phyloP scores from a whole-genome alignment of 2,329 filamentous ascomycete species.

The Thermoascus crustaceus region DNA sequence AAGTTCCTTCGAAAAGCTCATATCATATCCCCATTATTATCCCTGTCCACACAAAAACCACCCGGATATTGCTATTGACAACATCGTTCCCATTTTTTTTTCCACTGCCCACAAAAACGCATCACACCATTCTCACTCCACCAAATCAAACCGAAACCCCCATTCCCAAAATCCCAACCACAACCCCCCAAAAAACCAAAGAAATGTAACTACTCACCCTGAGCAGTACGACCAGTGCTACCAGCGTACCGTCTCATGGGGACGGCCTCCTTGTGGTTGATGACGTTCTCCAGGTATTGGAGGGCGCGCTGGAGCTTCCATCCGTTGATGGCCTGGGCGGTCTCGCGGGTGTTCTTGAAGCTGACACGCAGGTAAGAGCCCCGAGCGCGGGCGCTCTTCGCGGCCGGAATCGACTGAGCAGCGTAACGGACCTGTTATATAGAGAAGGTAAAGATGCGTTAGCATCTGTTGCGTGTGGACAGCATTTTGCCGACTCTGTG shows the following conservation, averaged over 20 bases:
- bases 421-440: slow-evolving; percentile 99
- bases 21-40: neutral
- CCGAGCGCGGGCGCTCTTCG: slow-evolving; percentile 94
- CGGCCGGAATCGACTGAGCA: slow-evolving; percentile 74
- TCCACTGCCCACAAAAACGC: neutral
- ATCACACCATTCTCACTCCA: slow-evolving; percentile 3
- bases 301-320: slow-evolving; percentile 95
- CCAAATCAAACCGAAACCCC: slow-evolving; percentile 1
- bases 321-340: slow-evolving; percentile 97
- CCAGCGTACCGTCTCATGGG: slow-evolving; percentile 97
- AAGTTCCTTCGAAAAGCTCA: neutral
- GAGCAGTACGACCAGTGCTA: slow-evolving; percentile 87
- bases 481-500: too few relatives aligned
- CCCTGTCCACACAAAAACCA: neutral
- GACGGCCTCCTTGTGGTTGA: slow-evolving; percentile 93
- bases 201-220: slow-evolving; percentile 64
- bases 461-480: too few relatives aligned
- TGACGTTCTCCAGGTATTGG: slow-evolving; percentile 96
- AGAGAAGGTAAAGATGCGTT: too few relatives aligned
- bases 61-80: slow-evolving; percentile 1
- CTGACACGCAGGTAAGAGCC: slow-evolving; percentile 98
- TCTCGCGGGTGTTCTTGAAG: slow-evolving; percentile 99
- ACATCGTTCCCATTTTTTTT: slow-evolving; percentile 4
- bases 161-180: slow-evolving; percentile 8
- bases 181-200: slow-evolving; percentile 5